Evolutionary conservation across 306 rosid genomes (phyloP).

Genomic region (Calophaca sinica): DNA sequence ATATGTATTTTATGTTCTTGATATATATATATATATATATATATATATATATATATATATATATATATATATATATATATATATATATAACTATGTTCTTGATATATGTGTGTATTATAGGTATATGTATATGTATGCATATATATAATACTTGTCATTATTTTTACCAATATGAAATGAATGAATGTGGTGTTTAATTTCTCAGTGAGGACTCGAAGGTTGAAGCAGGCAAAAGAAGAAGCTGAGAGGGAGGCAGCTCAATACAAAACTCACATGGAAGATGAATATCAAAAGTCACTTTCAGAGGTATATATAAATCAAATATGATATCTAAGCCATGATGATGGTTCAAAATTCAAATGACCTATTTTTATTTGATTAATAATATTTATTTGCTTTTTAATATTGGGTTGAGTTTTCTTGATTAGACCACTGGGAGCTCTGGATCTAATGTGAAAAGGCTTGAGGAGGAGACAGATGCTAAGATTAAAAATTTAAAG

Average conservation of each 20-base stretch:
- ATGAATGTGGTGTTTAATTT: constrained; percentile 28
- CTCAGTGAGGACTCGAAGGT: constrained; percentile 65
- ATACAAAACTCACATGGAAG: constrained; percentile 69
- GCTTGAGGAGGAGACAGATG: constrained; percentile 76
- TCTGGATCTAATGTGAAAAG: constrained; percentile 68
- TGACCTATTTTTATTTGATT: constrained; percentile 19
- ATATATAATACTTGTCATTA: neutral
- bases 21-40: too few species aligned
- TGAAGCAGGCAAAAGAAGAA: constrained; percentile 82
- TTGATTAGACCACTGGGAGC: constrained; percentile 60
- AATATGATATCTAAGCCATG: neutral
- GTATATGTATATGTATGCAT: neutral
- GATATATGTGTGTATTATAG: too few species aligned
- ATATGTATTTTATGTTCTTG: too few species aligned
- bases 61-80: too few species aligned
- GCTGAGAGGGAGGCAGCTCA: constrained; percentile 69
- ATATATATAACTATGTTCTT: too few species aligned
- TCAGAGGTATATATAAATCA: constrained; percentile 57
- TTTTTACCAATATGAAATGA: constrained; percentile 20
- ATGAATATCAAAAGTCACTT: constrained; percentile 65
- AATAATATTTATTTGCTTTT: neutral
- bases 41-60: too few species aligned
- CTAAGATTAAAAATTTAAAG: constrained; percentile 59
- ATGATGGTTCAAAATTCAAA: constrained; percentile 7
- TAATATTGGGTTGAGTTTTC: neutral